Conservation (phyloP, 2,329 filamentous ascomycete genomes). For the Myriosclerotinia duriaeana region DNA sequence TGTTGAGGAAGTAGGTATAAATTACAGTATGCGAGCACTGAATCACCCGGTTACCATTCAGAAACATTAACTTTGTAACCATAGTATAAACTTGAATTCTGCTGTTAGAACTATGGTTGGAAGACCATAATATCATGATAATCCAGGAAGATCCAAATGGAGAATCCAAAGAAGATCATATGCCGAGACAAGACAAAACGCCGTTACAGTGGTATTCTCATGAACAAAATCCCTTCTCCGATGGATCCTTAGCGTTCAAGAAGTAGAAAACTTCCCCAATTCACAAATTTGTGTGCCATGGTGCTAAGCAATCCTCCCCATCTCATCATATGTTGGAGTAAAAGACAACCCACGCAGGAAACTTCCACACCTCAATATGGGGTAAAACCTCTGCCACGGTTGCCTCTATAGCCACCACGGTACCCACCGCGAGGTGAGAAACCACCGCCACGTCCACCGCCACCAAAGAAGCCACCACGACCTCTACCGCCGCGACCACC, state of each 20-base stretch:
- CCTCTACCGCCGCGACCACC: conserved; percentile 51
- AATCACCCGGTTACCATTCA: neutral
- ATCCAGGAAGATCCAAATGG: conserved; percentile 5
- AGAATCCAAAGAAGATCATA: conserved; percentile 7
- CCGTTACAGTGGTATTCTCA: conserved; percentile 12
- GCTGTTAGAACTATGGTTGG: neutral
- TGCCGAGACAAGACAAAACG: conserved; percentile 13
- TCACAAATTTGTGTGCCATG: no score
- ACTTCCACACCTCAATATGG: conserved; percentile 55
- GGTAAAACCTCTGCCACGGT: conserved; percentile 57
- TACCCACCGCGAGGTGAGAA: conserved; percentile 57
- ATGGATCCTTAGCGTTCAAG: conserved; percentile 4
- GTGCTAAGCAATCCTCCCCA: conserved; percentile 1
- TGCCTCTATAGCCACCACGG: conserved; percentile 57
- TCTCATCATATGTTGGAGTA: conserved; percentile 14
- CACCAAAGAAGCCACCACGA: conserved; percentile 47
- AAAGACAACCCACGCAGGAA: conserved; percentile 3
- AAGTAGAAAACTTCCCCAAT: conserved; percentile 5
- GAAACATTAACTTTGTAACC: neutral
- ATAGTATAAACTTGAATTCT: neutral
- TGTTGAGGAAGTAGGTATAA: neutral
- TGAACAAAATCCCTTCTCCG: conserved; percentile 5
- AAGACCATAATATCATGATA: conserved; percentile 6
- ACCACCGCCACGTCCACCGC: conserved; percentile 35
- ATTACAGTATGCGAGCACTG: neutral